These are phyloP conservation scores for Chloromonas sp. DNA, from an alignment of 163 green algal species.

Conservation along the genomic window DNA sequence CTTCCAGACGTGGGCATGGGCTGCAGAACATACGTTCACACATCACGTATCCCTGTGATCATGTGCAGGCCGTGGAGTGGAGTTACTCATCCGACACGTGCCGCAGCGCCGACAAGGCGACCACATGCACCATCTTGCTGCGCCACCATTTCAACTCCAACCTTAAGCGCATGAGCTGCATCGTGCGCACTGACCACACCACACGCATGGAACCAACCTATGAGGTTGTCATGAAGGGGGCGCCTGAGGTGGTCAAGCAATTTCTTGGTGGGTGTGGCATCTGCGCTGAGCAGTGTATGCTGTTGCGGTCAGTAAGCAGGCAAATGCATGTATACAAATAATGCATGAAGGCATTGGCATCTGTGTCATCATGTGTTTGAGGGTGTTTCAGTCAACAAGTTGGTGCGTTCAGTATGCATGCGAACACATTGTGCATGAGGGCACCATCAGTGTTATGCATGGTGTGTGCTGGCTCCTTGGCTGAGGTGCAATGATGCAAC, in stretches of 20 bases:
- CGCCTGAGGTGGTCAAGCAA: slow-evolving; percentile 79
- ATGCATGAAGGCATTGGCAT: no score
- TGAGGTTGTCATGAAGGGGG: slow-evolving; percentile 79
- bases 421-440: no score
- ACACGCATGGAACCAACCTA: background rate
- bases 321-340: no score
- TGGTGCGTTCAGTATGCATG: no score
- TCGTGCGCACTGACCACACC: slow-evolving; percentile 1
- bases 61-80: slow-evolving; percentile 40
- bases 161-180: slow-evolving; percentile 86
- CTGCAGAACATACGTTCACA: background rate
- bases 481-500: no score
- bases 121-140: slow-evolving; percentile 58
- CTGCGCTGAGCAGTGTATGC: background rate
- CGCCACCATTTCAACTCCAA: slow-evolving; percentile 88
- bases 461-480: no score
- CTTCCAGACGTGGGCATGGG: no score
- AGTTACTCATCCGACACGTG: slow-evolving; percentile 25
- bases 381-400: no score
- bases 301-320: no score
- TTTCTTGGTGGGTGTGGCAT: slow-evolving; percentile 44
- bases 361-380: no score
- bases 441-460: no score
- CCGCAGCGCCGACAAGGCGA: slow-evolving; percentile 27
- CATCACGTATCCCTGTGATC: background rate